Evolutionary conservation across 306 rosid genomes (phyloP).

Genomic region (Medicago lupulina): DNA sequence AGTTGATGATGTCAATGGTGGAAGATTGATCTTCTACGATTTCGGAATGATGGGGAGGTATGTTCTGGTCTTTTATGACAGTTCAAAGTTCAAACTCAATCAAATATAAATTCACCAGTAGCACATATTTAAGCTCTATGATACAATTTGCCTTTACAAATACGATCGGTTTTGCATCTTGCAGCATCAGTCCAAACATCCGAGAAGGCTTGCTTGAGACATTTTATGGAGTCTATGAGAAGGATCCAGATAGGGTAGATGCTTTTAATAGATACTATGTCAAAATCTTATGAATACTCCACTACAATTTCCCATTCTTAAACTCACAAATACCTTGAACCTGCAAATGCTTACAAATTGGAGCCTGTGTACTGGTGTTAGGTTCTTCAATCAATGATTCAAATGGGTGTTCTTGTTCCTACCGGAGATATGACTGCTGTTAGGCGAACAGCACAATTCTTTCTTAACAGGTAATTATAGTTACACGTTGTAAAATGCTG

Average conservation of each 20-base stretch:
- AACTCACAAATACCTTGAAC: slow-evolving; percentile 16
- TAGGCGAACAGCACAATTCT: slow-evolving; percentile 92
- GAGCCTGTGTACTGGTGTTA: slow-evolving; percentile 53
- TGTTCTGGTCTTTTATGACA: slow-evolving; percentile 42
- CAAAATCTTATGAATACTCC: slow-evolving; percentile 29
- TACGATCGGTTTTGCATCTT: slow-evolving; percentile 38
- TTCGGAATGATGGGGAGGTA: slow-evolving; percentile 99
- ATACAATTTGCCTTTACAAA: slow-evolving; percentile 32
- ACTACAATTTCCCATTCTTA: slow-evolving; percentile 26
- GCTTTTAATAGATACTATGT: slow-evolving; percentile 11
- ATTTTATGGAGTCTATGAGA: slow-evolving; percentile 95
- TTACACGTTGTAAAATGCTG: neutral
- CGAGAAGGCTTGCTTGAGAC: slow-evolving; percentile 94
- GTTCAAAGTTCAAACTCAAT: slow-evolving; percentile 14
- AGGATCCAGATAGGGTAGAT: slow-evolving; percentile 96
- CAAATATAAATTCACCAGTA: slow-evolving; percentile 8
- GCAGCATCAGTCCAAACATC: slow-evolving; percentile 91
- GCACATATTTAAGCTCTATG: slow-evolving; percentile 33
- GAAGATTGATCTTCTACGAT: slow-evolving; percentile 97
- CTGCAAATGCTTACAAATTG: slow-evolving; percentile 38
- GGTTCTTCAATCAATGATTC: slow-evolving; percentile 98
- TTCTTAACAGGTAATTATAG: slow-evolving; percentile 75
- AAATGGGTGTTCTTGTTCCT: slow-evolving; percentile 99
- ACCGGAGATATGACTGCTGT: slow-evolving; percentile 99
- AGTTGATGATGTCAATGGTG: slow-evolving; percentile 98